A percentile compares a stretch with the other conserved stretches of the same genome.
Evolutionary conservation across 306 rosid species (phyloP).

Genomic region (Macrotyloma uniflorum): DNA sequence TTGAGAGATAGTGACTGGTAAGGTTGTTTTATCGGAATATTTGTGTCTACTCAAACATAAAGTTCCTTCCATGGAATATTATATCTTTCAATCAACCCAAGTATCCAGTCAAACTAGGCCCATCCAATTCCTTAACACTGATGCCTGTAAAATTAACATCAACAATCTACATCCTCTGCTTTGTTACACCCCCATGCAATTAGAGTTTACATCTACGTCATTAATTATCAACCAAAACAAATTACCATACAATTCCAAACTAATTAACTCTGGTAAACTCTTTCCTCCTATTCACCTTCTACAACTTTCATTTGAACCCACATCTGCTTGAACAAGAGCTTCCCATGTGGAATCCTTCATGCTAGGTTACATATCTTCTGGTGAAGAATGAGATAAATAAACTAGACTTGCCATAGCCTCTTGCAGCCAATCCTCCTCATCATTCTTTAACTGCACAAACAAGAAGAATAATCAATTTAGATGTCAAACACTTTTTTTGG

Average conservation of each 20-base stretch:
- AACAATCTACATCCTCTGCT: constrained; percentile 30
- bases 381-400: constrained; percentile 61
- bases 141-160: constrained; percentile 41
- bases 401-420: constrained; percentile 75
- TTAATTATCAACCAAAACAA: constrained; percentile 31
- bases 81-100: constrained; percentile 37
- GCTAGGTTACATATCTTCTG: constrained; percentile 41
- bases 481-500: not conserved
- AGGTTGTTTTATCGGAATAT: constrained; percentile 47
- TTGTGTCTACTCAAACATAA: constrained; percentile 44
- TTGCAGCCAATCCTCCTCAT: constrained; percentile 86
- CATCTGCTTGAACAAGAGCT: constrained; percentile 20
- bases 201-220: constrained; percentile 49
- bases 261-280: not conserved
- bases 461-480: not conserved
- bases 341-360: constrained; percentile 21
- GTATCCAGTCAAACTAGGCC: constrained; percentile 49
- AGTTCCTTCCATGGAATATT: constrained; percentile 40
- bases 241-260: constrained; percentile 20
- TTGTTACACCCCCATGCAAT: constrained; percentile 49
- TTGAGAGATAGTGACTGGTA: constrained; percentile 38
- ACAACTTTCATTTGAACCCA: constrained; percentile 6
- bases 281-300: constrained; percentile 25
- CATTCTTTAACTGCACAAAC: constrained; percentile 62
- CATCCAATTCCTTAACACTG: constrained; percentile 32